Percentiles rank a stretch among this genome's conserved stretches.
These are phyloP conservation scores for Ceratobasidium sp. DNA, from an alignment of 1,284 basidiomycete species.

Conservation along the genomic window DNA sequence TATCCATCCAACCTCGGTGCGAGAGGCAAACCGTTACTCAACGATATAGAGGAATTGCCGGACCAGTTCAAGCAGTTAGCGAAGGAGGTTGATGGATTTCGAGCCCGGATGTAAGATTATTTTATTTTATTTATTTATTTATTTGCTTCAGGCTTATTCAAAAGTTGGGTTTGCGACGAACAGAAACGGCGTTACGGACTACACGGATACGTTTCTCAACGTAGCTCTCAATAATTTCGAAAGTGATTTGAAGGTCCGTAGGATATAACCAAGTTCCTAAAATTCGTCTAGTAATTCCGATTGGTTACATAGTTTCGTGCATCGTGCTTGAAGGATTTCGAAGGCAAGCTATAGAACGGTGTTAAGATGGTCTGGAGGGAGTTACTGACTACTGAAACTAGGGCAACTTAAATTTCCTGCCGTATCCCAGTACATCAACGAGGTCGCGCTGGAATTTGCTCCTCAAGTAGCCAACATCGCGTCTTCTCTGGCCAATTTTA, in stretches of 20 bases:
- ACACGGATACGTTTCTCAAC: constrained; percentile 71
- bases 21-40: too few relatives aligned
- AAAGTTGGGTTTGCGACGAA: too few relatives aligned
- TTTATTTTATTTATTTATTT: too few relatives aligned
- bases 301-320: constrained; percentile 70
- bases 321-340: constrained; percentile 73
- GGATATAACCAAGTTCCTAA: too few relatives aligned
- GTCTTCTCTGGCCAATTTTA: constrained; percentile 73
- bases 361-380: too few relatives aligned
- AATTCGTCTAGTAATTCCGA: too few relatives aligned
- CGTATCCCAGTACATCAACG: constrained; percentile 78
- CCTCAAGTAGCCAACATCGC: constrained; percentile 77
- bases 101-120: constrained; percentile 73
- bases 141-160: too few relatives aligned
- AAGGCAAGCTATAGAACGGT: too few relatives aligned
- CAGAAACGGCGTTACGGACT: constrained; percentile 55
- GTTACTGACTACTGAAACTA: too few relatives aligned
- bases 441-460: constrained; percentile 73
- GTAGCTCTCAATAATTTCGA: constrained; percentile 74
- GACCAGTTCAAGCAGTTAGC: constrained; percentile 71
- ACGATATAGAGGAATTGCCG: constrained; percentile 73
- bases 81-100: constrained; percentile 71
- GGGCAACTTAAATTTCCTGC: constrained; percentile 77
- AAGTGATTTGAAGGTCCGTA: constrained; percentile 71
- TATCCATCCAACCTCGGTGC: too few relatives aligned